Base-by-base conservation (phyloP, 2,329 filamentous ascomycete species). In the Aspergillus neotritici region DNA sequence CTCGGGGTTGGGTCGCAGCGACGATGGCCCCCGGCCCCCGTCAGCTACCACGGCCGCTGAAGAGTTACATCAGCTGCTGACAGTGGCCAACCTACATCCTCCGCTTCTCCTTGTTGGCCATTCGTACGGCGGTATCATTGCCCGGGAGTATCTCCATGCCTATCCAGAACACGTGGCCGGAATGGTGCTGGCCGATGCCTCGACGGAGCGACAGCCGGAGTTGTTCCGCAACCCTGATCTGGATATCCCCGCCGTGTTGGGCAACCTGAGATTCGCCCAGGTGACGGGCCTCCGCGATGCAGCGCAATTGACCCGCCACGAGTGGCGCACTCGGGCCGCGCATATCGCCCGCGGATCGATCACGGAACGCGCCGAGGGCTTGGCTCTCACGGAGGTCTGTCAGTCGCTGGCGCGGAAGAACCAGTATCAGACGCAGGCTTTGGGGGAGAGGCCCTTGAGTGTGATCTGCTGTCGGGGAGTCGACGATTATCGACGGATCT, bases 41-140 rank as follows among this genome's bases (percentile, higher is more conserved):
- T 50, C 45, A 3, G 62, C 64, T 11, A 48, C 53, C 0, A 46
- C 37, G 2, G 57, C 62, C 17, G 65, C 65, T 4, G 32, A 42
- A 10, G 64, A 69, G 37, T 48, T 69, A 16, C 55, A 56, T 33
- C 44, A 28, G 16, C 51, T 66, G n/a, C 54, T 68, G 4, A 10
- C 47, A n/a, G 39, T 32, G 4, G 51, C 48, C 9, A 25, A 48
- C 0, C 43, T 66, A 1, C 6, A 31, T 1, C 52, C 62, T 5
- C 66, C 64, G 1, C 55, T 63, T 12, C 33, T 68, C 3, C 50
- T 71, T 5, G 57, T 63, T 2, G 66, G 56, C 1, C 68, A 71
- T 47, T 69, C 65, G 9, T 71, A 67, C 39, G 68, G 68, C 6
- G 66, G 55, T 1, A 62, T 69, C 33, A 50, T 69, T 32, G 63